Evolutionary conservation across 2,329 filamentous ascomycete genomes (phyloP).

Genomic region (Colletotrichum karsti): DNA sequence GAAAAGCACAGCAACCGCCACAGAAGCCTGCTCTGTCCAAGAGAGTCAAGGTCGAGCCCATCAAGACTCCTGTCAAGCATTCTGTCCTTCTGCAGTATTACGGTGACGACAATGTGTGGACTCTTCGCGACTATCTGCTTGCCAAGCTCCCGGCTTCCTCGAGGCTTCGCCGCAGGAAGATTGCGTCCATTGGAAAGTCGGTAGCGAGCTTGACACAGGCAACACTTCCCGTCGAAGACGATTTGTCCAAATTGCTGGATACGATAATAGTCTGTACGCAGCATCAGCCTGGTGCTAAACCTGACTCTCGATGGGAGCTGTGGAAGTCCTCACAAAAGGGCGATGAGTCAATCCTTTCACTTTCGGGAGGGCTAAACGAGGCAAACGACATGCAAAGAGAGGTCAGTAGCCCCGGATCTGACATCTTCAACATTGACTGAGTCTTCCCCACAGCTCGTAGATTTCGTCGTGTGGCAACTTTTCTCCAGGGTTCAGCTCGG

Average conservation of each 20-base stretch:
- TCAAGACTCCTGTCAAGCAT: constrained; percentile 11
- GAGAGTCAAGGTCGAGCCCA: background rate
- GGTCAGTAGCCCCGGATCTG: constrained; percentile 48
- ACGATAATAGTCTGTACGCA: constrained; percentile 71
- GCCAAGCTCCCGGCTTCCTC: constrained; percentile 73
- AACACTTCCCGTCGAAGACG: constrained; percentile 43
- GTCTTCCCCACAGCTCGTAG: constrained; percentile 67
- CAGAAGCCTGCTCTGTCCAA: background rate
- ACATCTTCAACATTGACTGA: constrained; percentile 20
- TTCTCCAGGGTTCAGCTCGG: constrained; percentile 66
- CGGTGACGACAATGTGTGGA: constrained; percentile 58
- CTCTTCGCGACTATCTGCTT: constrained; percentile 77
- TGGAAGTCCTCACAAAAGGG: constrained; percentile 68
- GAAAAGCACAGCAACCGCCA: background rate
- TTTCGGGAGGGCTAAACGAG: constrained; percentile 54
- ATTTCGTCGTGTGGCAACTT: constrained; percentile 80
- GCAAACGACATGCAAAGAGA: constrained; percentile 68
- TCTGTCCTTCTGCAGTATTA: constrained; percentile 53
- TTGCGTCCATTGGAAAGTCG: constrained; percentile 52
- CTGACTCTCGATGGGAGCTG: constrained; percentile 57
- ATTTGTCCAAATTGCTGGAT: constrained; percentile 71
- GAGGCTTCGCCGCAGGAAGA: constrained; percentile 66
- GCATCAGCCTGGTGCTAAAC: background rate
- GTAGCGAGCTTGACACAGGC: constrained; percentile 26
- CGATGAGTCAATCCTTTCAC: constrained; percentile 65